Evolutionary conservation across 2,329 filamentous ascomycete genomes (phyloP).

Genomic region (Alternaria ventricosa): DNA sequence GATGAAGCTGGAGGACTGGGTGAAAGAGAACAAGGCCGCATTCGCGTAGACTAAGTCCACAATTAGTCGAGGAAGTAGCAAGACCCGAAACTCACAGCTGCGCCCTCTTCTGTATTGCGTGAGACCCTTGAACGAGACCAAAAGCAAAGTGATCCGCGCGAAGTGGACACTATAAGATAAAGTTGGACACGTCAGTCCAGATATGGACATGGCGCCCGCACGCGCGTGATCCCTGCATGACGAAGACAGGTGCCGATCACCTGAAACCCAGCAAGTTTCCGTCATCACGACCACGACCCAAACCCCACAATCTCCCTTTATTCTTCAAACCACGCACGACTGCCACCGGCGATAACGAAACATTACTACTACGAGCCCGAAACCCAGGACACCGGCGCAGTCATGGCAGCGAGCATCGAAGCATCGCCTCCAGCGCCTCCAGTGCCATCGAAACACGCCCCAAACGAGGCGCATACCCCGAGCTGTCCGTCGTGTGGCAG

Average conservation of each 20-base stretch:
- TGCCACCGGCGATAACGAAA: not conserved
- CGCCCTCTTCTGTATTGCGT: not conserved
- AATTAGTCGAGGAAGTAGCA: not conserved
- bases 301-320: conserved; percentile 6
- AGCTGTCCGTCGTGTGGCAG: conserved; percentile 45
- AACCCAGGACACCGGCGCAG: not conserved
- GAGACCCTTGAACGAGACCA: not conserved
- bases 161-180: not conserved
- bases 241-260: not conserved
- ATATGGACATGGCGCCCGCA: conserved; percentile 2
- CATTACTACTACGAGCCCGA: not conserved
- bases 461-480: conserved; percentile 18
- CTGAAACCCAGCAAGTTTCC: conserved; percentile 16
- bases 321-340: not conserved
- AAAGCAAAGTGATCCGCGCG: not conserved
- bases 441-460: conserved; percentile 25
- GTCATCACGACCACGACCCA: conserved; percentile 1
- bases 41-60: not conserved
- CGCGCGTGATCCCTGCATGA: conserved; percentile 16
- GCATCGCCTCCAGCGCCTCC: conserved; percentile 28
- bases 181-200: not conserved
- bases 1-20: conserved; percentile 12
- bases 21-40: not conserved
- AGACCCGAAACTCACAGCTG: not conserved
- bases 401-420: conserved; percentile 28